phyloP scores from a whole-genome alignment of 1,139 yeast species.

The Diutina sp. region DNA sequence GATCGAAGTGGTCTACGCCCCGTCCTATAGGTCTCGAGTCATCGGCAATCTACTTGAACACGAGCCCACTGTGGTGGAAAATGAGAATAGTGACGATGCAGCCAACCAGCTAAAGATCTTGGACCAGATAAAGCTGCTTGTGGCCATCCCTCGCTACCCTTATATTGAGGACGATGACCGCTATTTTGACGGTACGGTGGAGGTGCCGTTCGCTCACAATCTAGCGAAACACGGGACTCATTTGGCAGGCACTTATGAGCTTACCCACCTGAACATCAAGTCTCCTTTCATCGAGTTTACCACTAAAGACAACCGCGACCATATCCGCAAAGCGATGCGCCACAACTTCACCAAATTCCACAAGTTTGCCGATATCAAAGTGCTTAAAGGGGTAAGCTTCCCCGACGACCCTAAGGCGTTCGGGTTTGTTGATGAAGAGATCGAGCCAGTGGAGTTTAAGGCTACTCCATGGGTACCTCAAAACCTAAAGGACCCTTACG shows the following conservation, averaged over 20 bases:
- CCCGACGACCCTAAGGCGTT: not conserved
- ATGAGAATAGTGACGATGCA: not conserved
- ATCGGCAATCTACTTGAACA: not conserved
- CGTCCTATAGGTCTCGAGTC: not conserved
- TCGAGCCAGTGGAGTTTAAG: not conserved
- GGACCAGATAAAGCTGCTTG: not conserved
- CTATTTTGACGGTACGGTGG: not conserved
- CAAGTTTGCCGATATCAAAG: not conserved
- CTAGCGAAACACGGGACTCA: not conserved
- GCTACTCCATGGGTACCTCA: not conserved
- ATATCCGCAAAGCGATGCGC: not conserved
- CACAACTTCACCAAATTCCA: not conserved
- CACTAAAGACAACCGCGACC: not conserved
- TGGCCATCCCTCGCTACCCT: not conserved
- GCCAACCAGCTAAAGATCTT: not conserved
- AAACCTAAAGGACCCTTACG: no score
- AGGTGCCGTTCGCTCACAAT: not conserved
- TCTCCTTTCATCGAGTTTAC: not conserved
- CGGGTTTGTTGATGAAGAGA: not conserved
- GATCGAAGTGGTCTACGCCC: not conserved
- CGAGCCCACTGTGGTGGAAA: not conserved
- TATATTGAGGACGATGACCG: not conserved
- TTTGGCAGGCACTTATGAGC: not conserved
- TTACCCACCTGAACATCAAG: not conserved
- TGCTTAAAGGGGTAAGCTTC: not conserved